These are phyloP conservation scores for Lomentospora prolificans DNA, from an alignment of 2,329 filamentous ascomycete species.

Conservation along the genomic window DNA sequence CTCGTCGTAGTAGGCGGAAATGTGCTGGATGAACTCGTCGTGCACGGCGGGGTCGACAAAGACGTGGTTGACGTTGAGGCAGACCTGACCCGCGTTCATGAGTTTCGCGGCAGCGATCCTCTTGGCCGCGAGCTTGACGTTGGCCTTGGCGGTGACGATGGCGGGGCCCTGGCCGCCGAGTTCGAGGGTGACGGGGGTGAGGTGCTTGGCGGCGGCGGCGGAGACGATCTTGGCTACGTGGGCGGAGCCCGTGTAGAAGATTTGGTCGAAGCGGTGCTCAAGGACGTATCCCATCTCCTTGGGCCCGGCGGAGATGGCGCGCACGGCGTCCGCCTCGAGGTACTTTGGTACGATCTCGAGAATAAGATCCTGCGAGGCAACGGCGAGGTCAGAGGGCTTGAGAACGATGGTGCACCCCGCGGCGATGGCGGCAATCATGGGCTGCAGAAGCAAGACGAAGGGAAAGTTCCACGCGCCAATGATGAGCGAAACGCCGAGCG, in stretches of 20 bases:
- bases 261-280: conserved; percentile 28
- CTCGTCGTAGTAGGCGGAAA: conserved; percentile 22
- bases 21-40: conserved; percentile 23
- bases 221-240: conserved; percentile 26
- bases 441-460: conserved; percentile 25
- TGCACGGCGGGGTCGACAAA: conserved; percentile 29
- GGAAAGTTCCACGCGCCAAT: conserved; percentile 40
- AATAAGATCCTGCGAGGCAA: conserved; percentile 24
- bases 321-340: conserved; percentile 27
- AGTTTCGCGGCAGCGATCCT: conserved; percentile 32
- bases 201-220: conserved; percentile 30
- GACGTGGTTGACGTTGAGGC: conserved; percentile 28
- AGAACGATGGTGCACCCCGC: conserved; percentile 30
- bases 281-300: conserved; percentile 26
- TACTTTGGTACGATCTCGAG: conserved; percentile 29
- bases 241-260: conserved; percentile 35
- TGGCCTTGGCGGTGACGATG: conserved; percentile 28
- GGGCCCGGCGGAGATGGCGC: conserved; percentile 25
- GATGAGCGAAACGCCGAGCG: conserved; percentile 31
- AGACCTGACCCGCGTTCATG: conserved; percentile 25
- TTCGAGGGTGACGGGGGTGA: conserved; percentile 33
- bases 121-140: conserved; percentile 32
- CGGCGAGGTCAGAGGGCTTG: conserved; percentile 33
- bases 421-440: conserved; percentile 31
- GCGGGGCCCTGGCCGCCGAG: conserved; percentile 34